These are phyloP conservation scores for Phaeosphaeria sp. DNA, from an alignment of 2,329 filamentous ascomycete genomes.

Conservation along the genomic window DNA sequence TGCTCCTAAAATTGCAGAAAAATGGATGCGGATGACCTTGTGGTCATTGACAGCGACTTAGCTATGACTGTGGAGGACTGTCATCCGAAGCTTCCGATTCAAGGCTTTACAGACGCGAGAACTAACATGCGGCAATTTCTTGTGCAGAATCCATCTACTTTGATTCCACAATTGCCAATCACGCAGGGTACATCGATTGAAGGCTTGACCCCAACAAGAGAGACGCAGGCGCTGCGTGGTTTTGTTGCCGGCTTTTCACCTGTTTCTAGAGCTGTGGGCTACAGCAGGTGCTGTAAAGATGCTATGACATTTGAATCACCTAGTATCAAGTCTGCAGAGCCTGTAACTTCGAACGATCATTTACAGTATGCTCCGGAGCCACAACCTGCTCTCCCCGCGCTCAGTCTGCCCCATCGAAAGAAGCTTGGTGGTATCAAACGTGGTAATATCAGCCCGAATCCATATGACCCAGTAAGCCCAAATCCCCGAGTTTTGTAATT, in stretches of 20 bases:
- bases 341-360: not conserved
- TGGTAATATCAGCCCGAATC: not conserved
- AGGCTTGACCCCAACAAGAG: not conserved
- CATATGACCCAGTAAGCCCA: not conserved
- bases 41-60: constrained; percentile 13
- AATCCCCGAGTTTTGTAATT: no score
- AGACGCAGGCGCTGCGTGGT: not conserved
- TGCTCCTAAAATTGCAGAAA: not conserved
- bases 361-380: not conserved
- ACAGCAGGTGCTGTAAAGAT: not conserved
- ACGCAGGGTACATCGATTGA: not conserved
- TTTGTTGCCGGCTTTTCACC: not conserved
- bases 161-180: not conserved
- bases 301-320: not conserved
- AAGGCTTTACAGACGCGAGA: not conserved
- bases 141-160: not conserved
- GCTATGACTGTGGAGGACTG: not conserved
- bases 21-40: constrained; percentile 22
- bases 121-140: not conserved
- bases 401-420: not conserved
- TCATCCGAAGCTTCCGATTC: not conserved
- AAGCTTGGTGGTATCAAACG: not conserved
- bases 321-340: not conserved
- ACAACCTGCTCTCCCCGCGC: not conserved
- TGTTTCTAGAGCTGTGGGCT: not conserved